Base-by-base conservation (phyloP, 768 basidiomycete species). In the Lactarius pseudohatsudake region DNA sequence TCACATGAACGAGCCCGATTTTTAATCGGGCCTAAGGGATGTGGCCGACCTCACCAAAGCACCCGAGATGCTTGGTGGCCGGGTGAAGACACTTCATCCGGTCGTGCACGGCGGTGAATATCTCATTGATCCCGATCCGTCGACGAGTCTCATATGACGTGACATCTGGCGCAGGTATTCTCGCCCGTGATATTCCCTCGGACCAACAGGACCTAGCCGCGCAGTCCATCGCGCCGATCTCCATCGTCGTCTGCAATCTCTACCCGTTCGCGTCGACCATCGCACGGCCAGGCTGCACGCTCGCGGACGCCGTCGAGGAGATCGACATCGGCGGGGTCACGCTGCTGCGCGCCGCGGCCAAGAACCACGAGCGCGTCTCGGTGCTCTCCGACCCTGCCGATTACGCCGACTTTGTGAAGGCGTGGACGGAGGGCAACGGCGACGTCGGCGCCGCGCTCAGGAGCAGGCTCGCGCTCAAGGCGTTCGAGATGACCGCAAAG, bases 261-360 rank as follows among this genome's bases (percentile, higher is more conserved):
- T 98, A 99, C 81, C 97, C 97, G 0, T 99, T 99, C 80, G 86
- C 91, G 38, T 85, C 88, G 26, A 97, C 96, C 57, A 92, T 96
- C 75, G 85, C 96, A 0, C 86, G 89, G 72, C 92, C 94, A 0
- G 85, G 86, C 70, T 96, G 95, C 79, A 95, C 93, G 13, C 86
- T 98, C 66, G 86, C 92, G 3, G 90, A 90, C 57, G 96, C 96
- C 6, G 89, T 98, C 65, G 97, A 99, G 76, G 97, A 99, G 78
- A 91, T 99, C 71, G 97, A 99, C 78, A 98, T 99, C 64, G 97
- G 97, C 7, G 97, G 97, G 32, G 97, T 99, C 57, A 98, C 97
- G 7, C 88, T 99, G 10, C 87, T 98, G 57, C 91, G 97, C 50
- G 97, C 96, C 9, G 97, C 96, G 2, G 97, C 97, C 63, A 99